Conservation (phyloP, 257 asterid genomes). For the Galeopsis tetrahit region DNA sequence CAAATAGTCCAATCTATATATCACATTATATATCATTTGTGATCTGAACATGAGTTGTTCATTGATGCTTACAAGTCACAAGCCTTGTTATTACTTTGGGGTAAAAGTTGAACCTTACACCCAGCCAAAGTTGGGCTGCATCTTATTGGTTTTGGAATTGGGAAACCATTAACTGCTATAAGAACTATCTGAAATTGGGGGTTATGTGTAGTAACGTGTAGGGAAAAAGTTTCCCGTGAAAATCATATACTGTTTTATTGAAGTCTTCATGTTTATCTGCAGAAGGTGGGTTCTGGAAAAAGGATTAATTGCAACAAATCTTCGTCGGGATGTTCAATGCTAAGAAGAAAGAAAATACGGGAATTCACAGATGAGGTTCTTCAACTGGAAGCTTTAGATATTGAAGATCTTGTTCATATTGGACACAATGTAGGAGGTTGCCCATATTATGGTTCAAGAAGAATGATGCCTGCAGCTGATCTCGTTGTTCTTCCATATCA, state of each 20-base stretch:
- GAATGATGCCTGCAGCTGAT: slow-evolving; percentile 80
- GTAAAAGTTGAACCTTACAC: slow-evolving; percentile 1
- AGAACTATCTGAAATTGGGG: slow-evolving; percentile 10
- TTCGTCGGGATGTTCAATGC: slow-evolving; percentile 81
- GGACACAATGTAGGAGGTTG: slow-evolving; percentile 80
- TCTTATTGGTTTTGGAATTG: slow-evolving; percentile 14
- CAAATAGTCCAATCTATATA: background rate
- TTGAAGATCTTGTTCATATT: slow-evolving; percentile 88
- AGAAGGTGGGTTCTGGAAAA: slow-evolving; percentile 70
- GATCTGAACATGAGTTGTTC: slow-evolving; percentile 13
- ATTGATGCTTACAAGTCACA: background rate
- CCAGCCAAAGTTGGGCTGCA: background rate
- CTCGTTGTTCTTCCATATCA: slow-evolving; percentile 96
- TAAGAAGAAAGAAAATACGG: slow-evolving; percentile 62
- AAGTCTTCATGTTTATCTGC: slow-evolving; percentile 42
- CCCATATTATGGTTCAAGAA: slow-evolving; percentile 96
- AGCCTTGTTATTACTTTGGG: slow-evolving; percentile 19
- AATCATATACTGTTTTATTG: slow-evolving; percentile 31
- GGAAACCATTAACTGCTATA: slow-evolving; percentile 15
- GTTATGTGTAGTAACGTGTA: background rate
- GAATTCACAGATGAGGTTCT: slow-evolving; percentile 63
- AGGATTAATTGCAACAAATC: slow-evolving; percentile 54
- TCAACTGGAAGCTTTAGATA: slow-evolving; percentile 78
- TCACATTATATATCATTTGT: background rate
- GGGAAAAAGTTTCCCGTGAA: slow-evolving; percentile 11